Evolutionary conservation across 1,139 yeast genomes (phyloP).

Genomic region (Candida mesenterica): DNA sequence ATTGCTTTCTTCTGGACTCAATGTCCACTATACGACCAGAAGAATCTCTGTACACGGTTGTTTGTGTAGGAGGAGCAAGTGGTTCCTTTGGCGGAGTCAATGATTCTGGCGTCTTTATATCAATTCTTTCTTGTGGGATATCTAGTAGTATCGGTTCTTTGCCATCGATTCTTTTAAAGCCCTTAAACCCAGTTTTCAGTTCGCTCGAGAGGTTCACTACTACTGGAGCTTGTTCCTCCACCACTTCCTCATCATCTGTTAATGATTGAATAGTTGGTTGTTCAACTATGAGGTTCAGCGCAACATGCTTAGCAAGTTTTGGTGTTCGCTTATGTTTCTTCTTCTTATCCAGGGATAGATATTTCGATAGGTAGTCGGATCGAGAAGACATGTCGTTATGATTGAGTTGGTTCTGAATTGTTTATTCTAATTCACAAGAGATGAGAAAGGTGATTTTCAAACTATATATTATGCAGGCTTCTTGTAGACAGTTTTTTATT

Average conservation of each 20-base stretch:
- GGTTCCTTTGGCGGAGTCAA: too few species aligned
- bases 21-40: constrained; percentile 52
- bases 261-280: constrained; percentile 18
- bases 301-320: constrained; percentile 8
- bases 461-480: too few species aligned
- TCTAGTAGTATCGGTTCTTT: too few species aligned
- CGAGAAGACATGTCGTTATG: constrained; percentile 22
- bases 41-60: constrained; percentile 61
- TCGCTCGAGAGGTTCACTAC: constrained; percentile 19
- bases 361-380: constrained; percentile 52
- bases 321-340: too few species aligned
- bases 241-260: constrained; percentile 16
- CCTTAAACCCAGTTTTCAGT: constrained; percentile 20
- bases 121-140: too few species aligned
- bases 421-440: too few species aligned
- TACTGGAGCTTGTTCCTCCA: constrained; percentile 28
- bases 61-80: too few species aligned
- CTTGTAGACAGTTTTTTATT: too few species aligned
- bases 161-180: constrained; percentile 42
- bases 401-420: too few species aligned
- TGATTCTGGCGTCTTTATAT: too few species aligned
- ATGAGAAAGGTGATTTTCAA: too few species aligned
- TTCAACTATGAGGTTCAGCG: constrained; percentile 14
- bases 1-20: constrained; percentile 26
- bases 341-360: constrained; percentile 32